Percentiles rank a stretch among this genome's conserved stretches.
Conservation (phyloP, 108 stramenopile genomes). For the Cyclotella atomus region DNA sequence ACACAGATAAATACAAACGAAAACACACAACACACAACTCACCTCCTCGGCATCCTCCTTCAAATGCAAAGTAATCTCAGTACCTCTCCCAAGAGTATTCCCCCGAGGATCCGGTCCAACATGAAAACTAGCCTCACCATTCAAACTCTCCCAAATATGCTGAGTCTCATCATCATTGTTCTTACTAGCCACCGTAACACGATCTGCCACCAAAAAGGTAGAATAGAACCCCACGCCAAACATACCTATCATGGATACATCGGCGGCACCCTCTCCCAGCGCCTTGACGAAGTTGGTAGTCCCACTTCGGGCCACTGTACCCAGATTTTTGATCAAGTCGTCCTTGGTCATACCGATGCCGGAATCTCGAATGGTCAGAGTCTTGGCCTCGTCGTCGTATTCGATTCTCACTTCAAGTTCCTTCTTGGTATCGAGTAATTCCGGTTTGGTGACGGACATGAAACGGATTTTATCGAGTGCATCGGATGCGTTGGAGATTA, state of each 20-base stretch:
- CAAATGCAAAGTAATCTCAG: constrained; percentile 98
- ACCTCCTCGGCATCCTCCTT: constrained; percentile 93
- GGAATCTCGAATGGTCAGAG: constrained; percentile 95
- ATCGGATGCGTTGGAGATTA: constrained; percentile 98
- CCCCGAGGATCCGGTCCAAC: constrained; percentile 96
- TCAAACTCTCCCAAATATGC: constrained; percentile 96
- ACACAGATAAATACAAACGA: no score
- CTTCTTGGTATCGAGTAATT: constrained; percentile 70
- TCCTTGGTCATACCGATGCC: constrained; percentile 99
- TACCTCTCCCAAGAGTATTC: constrained; percentile 96
- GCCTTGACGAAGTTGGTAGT: constrained; percentile 99
- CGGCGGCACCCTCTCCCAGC: constrained; percentile 78
- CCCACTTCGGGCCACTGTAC: constrained; percentile 99
- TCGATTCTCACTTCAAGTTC: constrained; percentile 92
- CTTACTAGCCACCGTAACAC: constrained; percentile 95
- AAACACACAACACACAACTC: no score
- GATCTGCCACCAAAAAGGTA: constrained; percentile 93
- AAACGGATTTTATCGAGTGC: constrained; percentile 99
- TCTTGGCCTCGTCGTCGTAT: constrained; percentile 88
- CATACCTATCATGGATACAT: constrained; percentile 96
- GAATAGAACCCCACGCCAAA: constrained; percentile 99
- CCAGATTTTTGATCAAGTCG: constrained; percentile 94
- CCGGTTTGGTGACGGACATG: constrained; percentile 87
- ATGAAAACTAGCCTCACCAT: constrained; percentile 90
- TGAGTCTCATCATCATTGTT: constrained; percentile 87